phyloP scores from a whole-genome alignment of 306 rosid genomes.

The Rosa chinensis region DNA sequence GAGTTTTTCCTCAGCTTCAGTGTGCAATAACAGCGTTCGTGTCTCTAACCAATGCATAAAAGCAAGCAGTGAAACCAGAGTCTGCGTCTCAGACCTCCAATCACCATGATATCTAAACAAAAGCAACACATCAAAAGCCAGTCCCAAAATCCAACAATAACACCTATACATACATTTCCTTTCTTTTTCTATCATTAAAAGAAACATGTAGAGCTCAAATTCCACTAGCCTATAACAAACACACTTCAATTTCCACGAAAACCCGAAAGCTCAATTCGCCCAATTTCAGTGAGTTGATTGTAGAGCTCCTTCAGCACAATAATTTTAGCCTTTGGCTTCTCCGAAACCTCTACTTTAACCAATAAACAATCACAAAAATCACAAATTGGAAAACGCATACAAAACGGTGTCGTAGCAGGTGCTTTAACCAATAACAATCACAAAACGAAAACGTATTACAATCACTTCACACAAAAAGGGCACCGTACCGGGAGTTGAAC shows the following conservation, averaged over 20 bases:
- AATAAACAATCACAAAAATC: neutral
- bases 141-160: neutral
- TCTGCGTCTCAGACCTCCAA: slow-evolving; percentile 90
- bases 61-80: slow-evolving; percentile 78
- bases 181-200: neutral
- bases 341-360: slow-evolving; percentile 57
- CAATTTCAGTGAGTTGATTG: slow-evolving; percentile 65
- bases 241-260: neutral
- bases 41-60: slow-evolving; percentile 95
- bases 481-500: slow-evolving; percentile 70
- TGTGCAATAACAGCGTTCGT: slow-evolving; percentile 23
- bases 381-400: no score
- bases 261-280: slow-evolving; percentile 2
- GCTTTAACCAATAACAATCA: no score
- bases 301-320: slow-evolving; percentile 66
- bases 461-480: neutral
- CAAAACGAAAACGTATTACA: neutral
- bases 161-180: neutral
- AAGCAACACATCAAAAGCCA: neutral
- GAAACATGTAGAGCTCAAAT: neutral
- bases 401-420: no score
- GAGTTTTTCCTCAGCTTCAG: no score
- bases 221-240: neutral
- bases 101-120: slow-evolving; percentile 79
- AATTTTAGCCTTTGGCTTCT: slow-evolving; percentile 68